These are phyloP conservation scores for Beauveria sp. DNA, from an alignment of 2,329 filamentous ascomycete genomes.

Conservation along the genomic window DNA sequence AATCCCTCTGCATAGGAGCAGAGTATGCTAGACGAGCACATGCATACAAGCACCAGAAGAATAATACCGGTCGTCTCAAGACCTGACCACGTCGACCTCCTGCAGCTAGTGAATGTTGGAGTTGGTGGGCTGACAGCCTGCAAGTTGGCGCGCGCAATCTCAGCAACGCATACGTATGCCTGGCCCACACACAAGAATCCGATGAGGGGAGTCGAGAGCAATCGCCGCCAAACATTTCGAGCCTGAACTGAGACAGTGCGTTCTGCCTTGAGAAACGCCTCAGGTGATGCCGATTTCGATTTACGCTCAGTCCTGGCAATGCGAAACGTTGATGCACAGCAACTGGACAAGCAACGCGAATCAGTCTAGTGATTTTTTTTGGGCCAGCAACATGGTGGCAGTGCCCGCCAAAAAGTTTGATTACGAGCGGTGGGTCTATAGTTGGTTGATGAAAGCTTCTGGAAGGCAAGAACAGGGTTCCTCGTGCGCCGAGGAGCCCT, in stretches of 20 bases:
- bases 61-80: background rate
- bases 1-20: too few relatives aligned
- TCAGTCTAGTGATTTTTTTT: background rate
- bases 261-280: background rate
- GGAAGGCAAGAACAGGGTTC: background rate
- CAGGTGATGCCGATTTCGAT: background rate
- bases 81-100: background rate
- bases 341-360: background rate
- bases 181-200: background rate
- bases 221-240: background rate
- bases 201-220: background rate
- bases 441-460: background rate
- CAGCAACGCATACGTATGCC: slow-evolving; percentile 1
- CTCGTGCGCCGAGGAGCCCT: background rate
- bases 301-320: background rate
- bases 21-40: too few relatives aligned
- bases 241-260: background rate
- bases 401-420: background rate
- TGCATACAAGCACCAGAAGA: background rate
- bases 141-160: slow-evolving; percentile 2
- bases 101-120: background rate
- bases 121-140: background rate
- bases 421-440: background rate
- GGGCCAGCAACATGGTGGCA: background rate
- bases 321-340: background rate